Percentiles rank a stretch among this genome's conserved stretches.
Evolutionary conservation across 1,139 yeast genomes (phyloP).

Genomic region (Williopsis jadinii): DNA sequence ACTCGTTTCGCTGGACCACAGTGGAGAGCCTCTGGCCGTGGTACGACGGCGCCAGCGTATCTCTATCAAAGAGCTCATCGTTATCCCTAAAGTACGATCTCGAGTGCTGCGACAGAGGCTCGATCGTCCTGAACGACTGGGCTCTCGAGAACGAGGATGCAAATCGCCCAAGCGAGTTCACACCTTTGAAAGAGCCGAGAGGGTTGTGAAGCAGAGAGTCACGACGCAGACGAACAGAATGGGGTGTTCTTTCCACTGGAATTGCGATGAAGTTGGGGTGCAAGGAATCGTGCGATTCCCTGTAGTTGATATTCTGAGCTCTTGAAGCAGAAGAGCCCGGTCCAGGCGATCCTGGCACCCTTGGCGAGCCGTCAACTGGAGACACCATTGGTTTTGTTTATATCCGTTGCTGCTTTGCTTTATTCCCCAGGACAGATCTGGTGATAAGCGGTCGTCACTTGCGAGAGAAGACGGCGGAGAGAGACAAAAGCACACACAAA

Average conservation of each 20-base stretch:
- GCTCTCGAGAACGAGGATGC: conserved; percentile 78
- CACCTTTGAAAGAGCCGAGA: conserved; percentile 42
- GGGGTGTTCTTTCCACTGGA: conserved; percentile 20
- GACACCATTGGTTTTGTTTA: too few species aligned
- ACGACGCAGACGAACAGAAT: conserved; percentile 18
- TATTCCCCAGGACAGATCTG: too few species aligned
- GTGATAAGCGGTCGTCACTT: too few species aligned
- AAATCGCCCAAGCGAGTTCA: conserved; percentile 67
- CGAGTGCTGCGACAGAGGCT: conserved; percentile 35
- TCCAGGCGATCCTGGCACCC: too few species aligned
- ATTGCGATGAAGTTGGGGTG: conserved; percentile 14
- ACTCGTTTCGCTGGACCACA: conserved; percentile 25
- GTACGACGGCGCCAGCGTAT: conserved; percentile 58
- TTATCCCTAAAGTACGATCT: conserved; percentile 46
- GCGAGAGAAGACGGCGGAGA: too few species aligned
- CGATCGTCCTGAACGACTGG: conserved; percentile 56
- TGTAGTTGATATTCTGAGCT: too few species aligned
- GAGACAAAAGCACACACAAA: too few species aligned
- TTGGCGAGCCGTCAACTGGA: too few species aligned
- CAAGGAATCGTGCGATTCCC: too few species aligned
- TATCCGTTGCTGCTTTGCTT: too few species aligned
- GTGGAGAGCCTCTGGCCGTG: conserved; percentile 60
- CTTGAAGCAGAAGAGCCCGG: too few species aligned
- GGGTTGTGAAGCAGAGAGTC: conserved; percentile 20
- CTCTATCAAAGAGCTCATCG: conserved; percentile 64